phyloP scores from a whole-genome alignment of 495 filamentous ascomycete genomes.

The Stereocaulon alpinum region DNA sequence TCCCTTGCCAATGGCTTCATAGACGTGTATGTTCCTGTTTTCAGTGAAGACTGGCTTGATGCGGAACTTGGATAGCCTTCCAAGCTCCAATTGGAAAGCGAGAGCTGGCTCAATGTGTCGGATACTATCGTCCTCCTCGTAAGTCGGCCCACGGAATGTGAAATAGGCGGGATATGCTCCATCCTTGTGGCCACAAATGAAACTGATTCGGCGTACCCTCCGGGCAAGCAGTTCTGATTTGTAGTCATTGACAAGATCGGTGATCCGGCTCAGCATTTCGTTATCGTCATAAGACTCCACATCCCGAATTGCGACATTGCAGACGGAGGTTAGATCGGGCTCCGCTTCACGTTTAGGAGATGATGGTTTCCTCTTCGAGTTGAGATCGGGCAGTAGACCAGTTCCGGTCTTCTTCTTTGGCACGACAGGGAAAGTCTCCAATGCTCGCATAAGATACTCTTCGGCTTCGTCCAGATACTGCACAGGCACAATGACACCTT shows the following conservation, averaged over 20 bases:
- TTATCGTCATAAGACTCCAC: constrained; percentile 76
- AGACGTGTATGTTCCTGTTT: constrained; percentile 97
- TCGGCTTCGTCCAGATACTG: constrained; percentile 89
- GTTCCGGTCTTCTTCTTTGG: constrained; percentile 37
- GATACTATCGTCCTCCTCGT: constrained; percentile 85
- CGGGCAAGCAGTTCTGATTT: constrained; percentile 74
- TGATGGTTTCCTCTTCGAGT: constrained; percentile 51
- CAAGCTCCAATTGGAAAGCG: constrained; percentile 95
- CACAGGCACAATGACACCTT: constrained; percentile 89
- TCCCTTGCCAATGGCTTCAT: constrained; percentile 89
- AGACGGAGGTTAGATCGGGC: constrained; percentile 67
- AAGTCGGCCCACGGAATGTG: constrained; percentile 89
- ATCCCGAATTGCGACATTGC: constrained; percentile 86
- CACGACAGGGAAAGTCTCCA: constrained; percentile 64
- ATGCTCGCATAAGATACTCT: constrained; percentile 66
- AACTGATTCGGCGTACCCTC: constrained; percentile 79
- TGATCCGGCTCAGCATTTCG: constrained; percentile 66
- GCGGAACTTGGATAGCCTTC: constrained; percentile 88
- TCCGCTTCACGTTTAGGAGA: constrained; percentile 35
- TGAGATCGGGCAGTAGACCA: constrained; percentile 61
- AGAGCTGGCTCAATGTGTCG: constrained; percentile 93
- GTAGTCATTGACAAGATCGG: constrained; percentile 62
- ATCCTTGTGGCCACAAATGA: constrained; percentile 91
- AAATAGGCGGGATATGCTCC: constrained; percentile 95
- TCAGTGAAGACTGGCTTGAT: constrained; percentile 98